Evolutionary conservation across 202 grass and related monocot genomes (phyloP), one percentile per base, ranked within the genome.

Genomic region (Hordeum pubiflorum): DNA sequence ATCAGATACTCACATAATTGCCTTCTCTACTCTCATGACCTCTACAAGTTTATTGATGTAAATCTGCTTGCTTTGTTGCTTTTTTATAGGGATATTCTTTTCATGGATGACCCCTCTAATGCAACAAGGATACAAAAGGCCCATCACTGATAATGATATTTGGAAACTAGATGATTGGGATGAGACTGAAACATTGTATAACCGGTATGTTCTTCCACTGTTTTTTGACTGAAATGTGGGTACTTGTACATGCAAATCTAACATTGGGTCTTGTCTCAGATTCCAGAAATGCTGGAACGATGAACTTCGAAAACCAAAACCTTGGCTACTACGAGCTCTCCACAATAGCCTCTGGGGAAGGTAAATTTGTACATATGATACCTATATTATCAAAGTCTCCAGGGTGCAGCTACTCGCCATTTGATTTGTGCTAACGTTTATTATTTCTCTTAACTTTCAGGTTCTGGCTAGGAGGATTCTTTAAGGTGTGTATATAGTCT

Each of bases 81-180:
- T 86, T 72, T 72, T 68, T 10, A 39, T 79, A 99, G 96, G 21
- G 50, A 95, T 86, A 86, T 74, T 95, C 6, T 98, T 99, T 99
- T 88, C 92, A 76, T 99, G 96, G 96, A 93, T 99, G 77, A 99
- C 96, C 75, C 96, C 92, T 82, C 77, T 99, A 71, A 95, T 99
- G 90, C 86, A 88, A 89, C 96, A 93, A 95, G 96, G 96, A 72
- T 99, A 79, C 79, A 93, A 56, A 81, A 92, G 70, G 80, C 90
- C 90, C 59, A 86, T 95, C 48, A 93, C 85, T 10, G 87, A 99
- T 71, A 99, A 90, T 85, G 96, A 99, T 94, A 89, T 99, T 50
- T 99, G 96, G 96, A 95, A 99, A 86, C 74, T 99, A 77, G 96
- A 99, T 81, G 68, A 61, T 64, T 99, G 96, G 96, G 96, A 99